Evolutionary conservation across 2,329 filamentous ascomycete species (phyloP).

Genomic region (Aureobasidium subglaciale): DNA sequence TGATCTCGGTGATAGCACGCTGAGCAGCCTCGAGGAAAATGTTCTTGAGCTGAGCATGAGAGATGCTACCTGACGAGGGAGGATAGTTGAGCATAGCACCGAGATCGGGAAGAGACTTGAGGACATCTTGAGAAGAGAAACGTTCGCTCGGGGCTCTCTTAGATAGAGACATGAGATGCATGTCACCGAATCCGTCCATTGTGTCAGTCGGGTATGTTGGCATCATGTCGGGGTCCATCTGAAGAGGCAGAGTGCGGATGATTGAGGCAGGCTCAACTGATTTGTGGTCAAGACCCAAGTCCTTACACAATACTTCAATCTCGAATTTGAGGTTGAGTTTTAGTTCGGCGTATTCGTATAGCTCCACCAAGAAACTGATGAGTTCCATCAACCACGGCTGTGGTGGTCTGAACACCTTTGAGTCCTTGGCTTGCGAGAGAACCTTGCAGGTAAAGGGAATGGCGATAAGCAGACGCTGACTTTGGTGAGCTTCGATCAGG

Average conservation of each 20-base stretch:
- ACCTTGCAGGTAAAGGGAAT: constrained; percentile 99
- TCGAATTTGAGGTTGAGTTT: constrained; percentile 98
- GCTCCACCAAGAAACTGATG: constrained; percentile 78
- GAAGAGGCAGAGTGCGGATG: constrained; percentile 49
- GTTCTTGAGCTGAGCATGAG: constrained; percentile 55
- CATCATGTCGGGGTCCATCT: constrained; percentile 24
- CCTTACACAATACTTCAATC: constrained; percentile 94
- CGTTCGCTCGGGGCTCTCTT: constrained; percentile 58
- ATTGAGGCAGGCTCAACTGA: constrained; percentile 79
- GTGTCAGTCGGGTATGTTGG: constrained; percentile 38
- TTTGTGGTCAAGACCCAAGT: constrained; percentile 85
- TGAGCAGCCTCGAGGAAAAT: constrained; percentile 84
- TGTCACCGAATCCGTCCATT: constrained; percentile 71
- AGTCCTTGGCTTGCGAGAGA: constrained; percentile 73
- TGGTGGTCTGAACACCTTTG: constrained; percentile 83
- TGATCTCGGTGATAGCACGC: constrained; percentile 89
- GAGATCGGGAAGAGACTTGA: constrained; percentile 76
- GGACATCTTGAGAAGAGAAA: constrained; percentile 69
- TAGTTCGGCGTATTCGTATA: constrained; percentile 87
- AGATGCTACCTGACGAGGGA: constrained; percentile 66
- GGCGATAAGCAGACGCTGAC: constrained; percentile 80
- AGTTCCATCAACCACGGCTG: constrained; percentile 99
- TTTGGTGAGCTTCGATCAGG: constrained; percentile 87
- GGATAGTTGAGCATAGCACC: constrained; percentile 73
- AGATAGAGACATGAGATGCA: constrained; percentile 61